These are phyloP conservation scores for Saccharata proteae DNA, from an alignment of 2,329 filamentous ascomycete species.

Conservation along the genomic window DNA sequence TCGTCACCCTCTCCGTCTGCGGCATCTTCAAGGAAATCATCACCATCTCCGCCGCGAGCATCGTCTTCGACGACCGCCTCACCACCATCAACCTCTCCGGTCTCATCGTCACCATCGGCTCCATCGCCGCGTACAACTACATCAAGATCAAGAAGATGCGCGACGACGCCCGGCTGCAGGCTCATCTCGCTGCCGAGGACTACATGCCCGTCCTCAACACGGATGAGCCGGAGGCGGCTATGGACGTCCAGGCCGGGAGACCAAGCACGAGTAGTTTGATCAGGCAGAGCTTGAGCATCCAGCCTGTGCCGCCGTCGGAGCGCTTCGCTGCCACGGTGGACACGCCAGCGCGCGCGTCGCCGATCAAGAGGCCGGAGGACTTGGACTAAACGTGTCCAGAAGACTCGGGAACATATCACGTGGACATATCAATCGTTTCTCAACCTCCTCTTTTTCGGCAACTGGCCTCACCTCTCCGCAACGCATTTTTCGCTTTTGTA, in stretches of 20 bases:
- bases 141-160: constrained; percentile 90
- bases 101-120: constrained; percentile 73
- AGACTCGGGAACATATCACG: too few species aligned
- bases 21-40: constrained; percentile 99
- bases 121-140: constrained; percentile 85
- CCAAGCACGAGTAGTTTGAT: constrained; percentile 21
- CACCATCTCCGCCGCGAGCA: constrained; percentile 77
- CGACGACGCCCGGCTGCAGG: constrained; percentile 49
- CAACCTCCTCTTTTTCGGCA: too few species aligned
- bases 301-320: constrained; percentile 15
- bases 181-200: constrained; percentile 27
- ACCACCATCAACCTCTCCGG: constrained; percentile 81
- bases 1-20: constrained; percentile 90
- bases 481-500: too few species aligned
- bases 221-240: constrained; percentile 18
- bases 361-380: constrained; percentile 35
- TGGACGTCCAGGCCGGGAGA: constrained; percentile 11
- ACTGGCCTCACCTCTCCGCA: too few species aligned
- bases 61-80: constrained; percentile 80
- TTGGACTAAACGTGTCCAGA: constrained; percentile 30
- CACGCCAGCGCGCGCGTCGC: constrained; percentile 18
- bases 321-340: constrained; percentile 12
- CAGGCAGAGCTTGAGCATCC: constrained; percentile 25
- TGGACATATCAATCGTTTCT: too few species aligned
- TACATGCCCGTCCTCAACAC: constrained; percentile 23